Base-by-base conservation (phyloP, 352 stramenopile species). In the Phytopythium ostracodes region DNA sequence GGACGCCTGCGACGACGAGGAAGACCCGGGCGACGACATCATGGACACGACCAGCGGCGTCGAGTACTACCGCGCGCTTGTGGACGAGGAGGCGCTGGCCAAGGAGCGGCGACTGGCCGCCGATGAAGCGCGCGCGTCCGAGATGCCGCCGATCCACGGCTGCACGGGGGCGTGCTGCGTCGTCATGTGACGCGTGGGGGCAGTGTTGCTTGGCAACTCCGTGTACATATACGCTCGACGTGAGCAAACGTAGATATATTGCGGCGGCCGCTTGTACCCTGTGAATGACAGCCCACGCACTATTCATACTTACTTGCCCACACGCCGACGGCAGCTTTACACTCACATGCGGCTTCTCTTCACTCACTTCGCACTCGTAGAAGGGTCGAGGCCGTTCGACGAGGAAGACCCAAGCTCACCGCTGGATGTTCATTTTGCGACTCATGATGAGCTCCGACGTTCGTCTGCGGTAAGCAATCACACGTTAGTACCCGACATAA, bases 361-460 rank as follows among this genome's bases (percentile, higher is more conserved):
- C 17, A 33, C 49, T 38, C 25, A n/a, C 49, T 40, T 40, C 31
- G 18, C 51, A 24, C 29, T 42, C 17, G 15, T 6, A 43, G 6
- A 17, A 8, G 27, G 15, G 29, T 17, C 50, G 10, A 25, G 29
- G n/a, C 5, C 10, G 2, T 15, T 27, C n/a, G 43, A 12, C 10
- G 43, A 8, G 2, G 43, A 9, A 25, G 43, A 4, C 9, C 44
- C n/a, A 9, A 56, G 60, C 44, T 77, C 65, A 86, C 71, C 74
- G 70, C 49, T 68, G 63, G 35, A 66, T 68, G 42, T 55, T 62
- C 76, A 85, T 91, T 63, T 91, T 92, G 50, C 84, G 81, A 47
- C 83, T 90, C 82, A 92, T 84, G 58, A 95, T 93, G 27, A 95
- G 61, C 68, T 95, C 87, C 10, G 87, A 94, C 44, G 87, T 95